Base-by-base conservation (phyloP, 2,329 filamentous ascomycete species). In the Colletotrichum siamense region DNA sequence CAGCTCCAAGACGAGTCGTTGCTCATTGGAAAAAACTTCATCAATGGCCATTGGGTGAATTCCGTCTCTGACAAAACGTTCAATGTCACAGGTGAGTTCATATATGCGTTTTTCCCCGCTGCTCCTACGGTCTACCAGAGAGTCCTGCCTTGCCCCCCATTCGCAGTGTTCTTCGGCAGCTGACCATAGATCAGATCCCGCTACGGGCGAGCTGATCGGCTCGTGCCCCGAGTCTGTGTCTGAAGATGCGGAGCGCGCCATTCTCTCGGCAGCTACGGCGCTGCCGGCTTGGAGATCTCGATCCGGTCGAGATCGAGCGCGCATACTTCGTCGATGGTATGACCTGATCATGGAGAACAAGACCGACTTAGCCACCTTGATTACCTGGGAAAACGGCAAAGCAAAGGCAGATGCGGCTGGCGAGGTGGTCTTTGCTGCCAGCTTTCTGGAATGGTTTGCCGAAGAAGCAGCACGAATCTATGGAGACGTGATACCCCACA, bases 371-470 rank as follows among this genome's bases (percentile, higher is more conserved):
- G 94, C 95, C 8, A 95, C 89, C 77, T 89, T 98, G 77, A 96
- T 98, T 81, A 97, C 95, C 52, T 95, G 94, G 92, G 95, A 98
- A 87, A 98, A 98, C 79, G 95, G 95, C 78, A 98, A 98, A 87
- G 95, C 95, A 2, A 82, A 94, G 32, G 91, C 94, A 34, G 94
- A 96, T 82, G 93, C 94, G 44, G 92, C 91, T 82, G 93, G 92
- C 49, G 94, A 96, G 86, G 91, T 93, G 8, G 87, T 88, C 44
- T 96, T 95, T 81, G 94, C 94, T 12, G 92, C 94, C 74, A 92
- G 89, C 83, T 96, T 95, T 84, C 91, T 95, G 77, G 93, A 95
- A 84, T 96, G 94, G 94, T 96, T 96, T 84, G 92, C 91, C 77
- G 95, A 95, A 83, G 94, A 96, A 86, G 95, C 94, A 4, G 93